These are phyloP conservation scores for Pulveroboletus sp. DNA, from an alignment of 768 basidiomycete species.

Conservation along the genomic window DNA sequence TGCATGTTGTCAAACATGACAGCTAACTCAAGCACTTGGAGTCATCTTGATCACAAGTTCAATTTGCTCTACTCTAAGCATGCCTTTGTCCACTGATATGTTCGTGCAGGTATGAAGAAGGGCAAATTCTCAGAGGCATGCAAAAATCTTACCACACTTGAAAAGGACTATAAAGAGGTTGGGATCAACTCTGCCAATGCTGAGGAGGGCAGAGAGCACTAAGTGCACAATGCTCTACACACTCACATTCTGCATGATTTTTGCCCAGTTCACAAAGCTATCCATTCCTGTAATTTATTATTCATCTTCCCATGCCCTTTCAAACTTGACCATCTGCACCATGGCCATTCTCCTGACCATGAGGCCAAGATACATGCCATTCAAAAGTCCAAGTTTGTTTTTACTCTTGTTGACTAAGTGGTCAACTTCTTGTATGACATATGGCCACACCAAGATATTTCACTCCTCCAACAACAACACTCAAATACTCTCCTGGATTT, in stretches of 20 bases:
- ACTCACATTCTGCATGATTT: constrained; percentile 18
- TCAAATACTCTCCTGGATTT: constrained; percentile 53
- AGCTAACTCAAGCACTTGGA: constrained; percentile 71
- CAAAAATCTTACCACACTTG: constrained; percentile 97
- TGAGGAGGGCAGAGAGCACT: constrained; percentile 51
- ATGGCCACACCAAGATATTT: constrained; percentile 65
- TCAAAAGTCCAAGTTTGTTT: constrained; percentile 62
- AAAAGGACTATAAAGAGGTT: constrained; percentile 94
- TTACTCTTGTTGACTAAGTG: constrained; percentile 66
- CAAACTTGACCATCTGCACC: constrained; percentile 32
- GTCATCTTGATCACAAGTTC: constrained; percentile 72
- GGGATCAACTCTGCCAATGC: constrained; percentile 50
- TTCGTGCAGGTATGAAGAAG: constrained; percentile 79
- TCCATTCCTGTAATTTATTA: constrained; percentile 31
- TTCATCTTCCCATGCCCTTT: constrained; percentile 38
- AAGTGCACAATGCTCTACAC: constrained; percentile 9
- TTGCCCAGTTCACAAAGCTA: constrained; percentile 25
- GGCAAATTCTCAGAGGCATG: constrained; percentile 99
- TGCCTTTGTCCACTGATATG: constrained; percentile 57
- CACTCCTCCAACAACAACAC: constrained; percentile 30
- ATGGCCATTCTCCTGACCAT: constrained; percentile 33
- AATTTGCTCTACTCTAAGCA: constrained; percentile 73
- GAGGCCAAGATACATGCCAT: constrained; percentile 37
- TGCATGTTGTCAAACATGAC: constrained; percentile 80
- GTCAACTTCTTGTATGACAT: constrained; percentile 49